Percentiles rank a stretch among this genome's conserved stretches.
Evolutionary conservation across 2,329 filamentous ascomycete species (phyloP).

Genomic region (Zelopaecilomyces penicillatus): DNA sequence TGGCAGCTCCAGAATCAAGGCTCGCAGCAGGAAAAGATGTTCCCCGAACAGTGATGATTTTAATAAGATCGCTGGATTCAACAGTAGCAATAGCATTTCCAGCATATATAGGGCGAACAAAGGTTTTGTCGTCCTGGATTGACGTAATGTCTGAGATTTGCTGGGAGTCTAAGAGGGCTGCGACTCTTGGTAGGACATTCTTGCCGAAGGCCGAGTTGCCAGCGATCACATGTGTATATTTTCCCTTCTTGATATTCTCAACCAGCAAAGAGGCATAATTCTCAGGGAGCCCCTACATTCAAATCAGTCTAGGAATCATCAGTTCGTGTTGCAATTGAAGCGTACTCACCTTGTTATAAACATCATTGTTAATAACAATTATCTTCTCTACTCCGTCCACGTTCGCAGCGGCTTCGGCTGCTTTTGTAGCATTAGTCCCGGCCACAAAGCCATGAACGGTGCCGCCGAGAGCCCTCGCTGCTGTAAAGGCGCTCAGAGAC

Average conservation of each 20-base stretch:
- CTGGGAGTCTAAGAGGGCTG: conserved; percentile 83
- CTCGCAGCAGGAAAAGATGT: conserved; percentile 79
- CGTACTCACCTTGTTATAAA: conserved; percentile 79
- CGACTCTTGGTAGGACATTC: conserved; percentile 83
- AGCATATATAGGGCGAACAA: conserved; percentile 93
- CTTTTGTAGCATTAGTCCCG: conserved; percentile 64
- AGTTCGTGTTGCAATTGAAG: too few relatives aligned
- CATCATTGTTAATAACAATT: conserved; percentile 75
- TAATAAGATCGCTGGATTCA: conserved; percentile 76
- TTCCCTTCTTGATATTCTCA: conserved; percentile 94
- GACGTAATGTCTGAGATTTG: conserved; percentile 87
- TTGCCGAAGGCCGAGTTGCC: conserved; percentile 96
- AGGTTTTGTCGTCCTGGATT: conserved; percentile 86
- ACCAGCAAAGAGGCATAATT: conserved; percentile 88
- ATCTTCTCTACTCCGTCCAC: conserved; percentile 88
- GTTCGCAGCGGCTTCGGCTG: conserved; percentile 79
- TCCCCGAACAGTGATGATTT: conserved; percentile 85
- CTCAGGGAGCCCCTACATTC: conserved; percentile 69
- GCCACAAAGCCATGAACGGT: conserved; percentile 70
- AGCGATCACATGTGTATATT: conserved; percentile 84
- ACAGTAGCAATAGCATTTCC: conserved; percentile 96
- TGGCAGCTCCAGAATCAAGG: conserved; percentile 62
- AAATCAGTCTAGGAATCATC: neutral
- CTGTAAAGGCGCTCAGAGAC: conserved; percentile 77
- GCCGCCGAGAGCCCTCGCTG: conserved; percentile 79